These are phyloP conservation scores for Allium fistulosum DNA, from an alignment of 106 monocot species.

Conservation along the genomic window DNA sequence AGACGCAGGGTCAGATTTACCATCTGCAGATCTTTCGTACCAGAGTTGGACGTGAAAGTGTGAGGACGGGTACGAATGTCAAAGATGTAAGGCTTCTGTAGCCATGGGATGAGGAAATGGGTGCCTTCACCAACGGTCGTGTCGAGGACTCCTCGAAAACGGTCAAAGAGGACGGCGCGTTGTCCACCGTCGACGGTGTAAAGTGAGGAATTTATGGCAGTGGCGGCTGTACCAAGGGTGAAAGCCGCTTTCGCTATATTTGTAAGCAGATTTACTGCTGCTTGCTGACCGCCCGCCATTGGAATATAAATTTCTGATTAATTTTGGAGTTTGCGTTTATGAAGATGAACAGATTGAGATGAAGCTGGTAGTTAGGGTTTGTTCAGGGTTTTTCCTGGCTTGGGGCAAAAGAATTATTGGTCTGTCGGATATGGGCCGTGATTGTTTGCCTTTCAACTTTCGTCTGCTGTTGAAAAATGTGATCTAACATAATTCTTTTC, in stretches of 20 bases:
- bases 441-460: no score
- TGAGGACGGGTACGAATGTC: constrained; percentile 96
- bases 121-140: constrained; percentile 83
- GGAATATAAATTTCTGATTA: not conserved
- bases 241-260: constrained; percentile 22
- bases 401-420: no score
- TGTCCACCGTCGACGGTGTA: constrained; percentile 96
- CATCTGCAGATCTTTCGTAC: constrained; percentile 98
- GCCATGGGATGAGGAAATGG: constrained; percentile 81
- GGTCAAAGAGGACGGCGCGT: constrained; percentile 92
- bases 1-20: constrained; percentile 87
- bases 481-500: no score
- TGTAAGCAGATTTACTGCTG: constrained; percentile 19
- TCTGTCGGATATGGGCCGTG: no score
- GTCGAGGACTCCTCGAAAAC: constrained; percentile 83
- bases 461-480: no score
- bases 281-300: constrained; percentile 20
- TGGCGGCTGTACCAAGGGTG: constrained; percentile 11
- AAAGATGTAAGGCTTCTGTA: constrained; percentile 90
- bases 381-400: no score
- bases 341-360: no score
- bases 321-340: no score
- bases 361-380: no score
- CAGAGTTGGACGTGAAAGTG: constrained; percentile 85
- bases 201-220: constrained; percentile 33